Evolutionary conservation across 148 eudicot species (phyloP).

Genomic region (Camellia granthamiana): DNA sequence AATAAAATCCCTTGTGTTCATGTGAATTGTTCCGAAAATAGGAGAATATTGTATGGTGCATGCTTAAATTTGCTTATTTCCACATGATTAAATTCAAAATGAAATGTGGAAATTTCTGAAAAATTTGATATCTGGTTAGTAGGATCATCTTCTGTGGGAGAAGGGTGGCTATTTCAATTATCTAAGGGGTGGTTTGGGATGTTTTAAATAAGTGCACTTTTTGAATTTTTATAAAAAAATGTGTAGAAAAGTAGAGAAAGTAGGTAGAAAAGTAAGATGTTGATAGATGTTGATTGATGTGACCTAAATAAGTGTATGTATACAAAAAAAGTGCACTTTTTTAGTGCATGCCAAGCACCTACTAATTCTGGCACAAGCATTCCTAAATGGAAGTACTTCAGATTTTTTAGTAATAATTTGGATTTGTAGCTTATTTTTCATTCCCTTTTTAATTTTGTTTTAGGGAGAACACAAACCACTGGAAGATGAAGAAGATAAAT

Average conservation of each 20-base stretch:
- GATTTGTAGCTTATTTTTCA: constrained; percentile 7
- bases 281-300: too few relatives aligned
- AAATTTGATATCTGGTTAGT: neutral
- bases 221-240: too few relatives aligned
- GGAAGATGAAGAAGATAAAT: constrained; percentile 85
- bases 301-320: too few relatives aligned
- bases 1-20: too few relatives aligned
- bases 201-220: too few relatives aligned
- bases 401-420: neutral
- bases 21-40: neutral
- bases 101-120: neutral
- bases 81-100: neutral
- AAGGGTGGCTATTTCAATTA: neutral
- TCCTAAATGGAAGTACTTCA: neutral
- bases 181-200: too few relatives aligned
- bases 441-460: neutral
- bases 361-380: neutral
- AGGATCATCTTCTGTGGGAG: neutral
- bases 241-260: too few relatives aligned
- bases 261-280: too few relatives aligned
- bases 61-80: neutral
- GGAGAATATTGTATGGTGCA: neutral
- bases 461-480: constrained; percentile 84
- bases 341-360: too few relatives aligned
- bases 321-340: too few relatives aligned